A percentile compares a stretch with the other conserved stretches of the same genome.
phyloP scores from a whole-genome alignment of 495 filamentous ascomycete genomes.

The Mytilinidion resinicola region DNA sequence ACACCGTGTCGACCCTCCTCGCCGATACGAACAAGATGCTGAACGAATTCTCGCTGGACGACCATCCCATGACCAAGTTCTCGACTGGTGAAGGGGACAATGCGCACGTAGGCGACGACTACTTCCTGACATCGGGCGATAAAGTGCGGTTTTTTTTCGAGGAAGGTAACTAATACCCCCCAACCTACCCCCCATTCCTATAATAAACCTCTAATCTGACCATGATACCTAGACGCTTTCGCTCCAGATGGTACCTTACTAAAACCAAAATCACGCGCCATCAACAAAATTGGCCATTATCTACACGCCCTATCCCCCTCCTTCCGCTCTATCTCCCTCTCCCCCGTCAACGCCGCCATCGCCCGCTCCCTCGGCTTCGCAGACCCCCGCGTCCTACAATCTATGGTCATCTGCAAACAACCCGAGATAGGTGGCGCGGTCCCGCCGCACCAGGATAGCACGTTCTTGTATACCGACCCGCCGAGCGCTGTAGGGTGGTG shows the following conservation, averaged over 20 bases:
- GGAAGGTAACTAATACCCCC: slow-evolving; percentile 50
- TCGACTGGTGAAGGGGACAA: slow-evolving; percentile 60
- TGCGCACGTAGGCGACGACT: slow-evolving; percentile 82
- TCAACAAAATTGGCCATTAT: slow-evolving; percentile 97
- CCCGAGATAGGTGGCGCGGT: slow-evolving; percentile 90
- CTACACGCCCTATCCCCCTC: slow-evolving; percentile 69
- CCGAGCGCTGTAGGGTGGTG: slow-evolving; percentile 89
- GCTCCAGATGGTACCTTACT: slow-evolving; percentile 50
- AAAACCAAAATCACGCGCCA: slow-evolving; percentile 71
- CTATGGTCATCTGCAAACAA: slow-evolving; percentile 98
- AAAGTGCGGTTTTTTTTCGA: slow-evolving; percentile 98
- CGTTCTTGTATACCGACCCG: slow-evolving; percentile 87
- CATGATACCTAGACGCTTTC: slow-evolving; percentile 52
- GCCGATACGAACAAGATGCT: slow-evolving; percentile 68
- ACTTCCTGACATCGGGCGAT: slow-evolving; percentile 84
- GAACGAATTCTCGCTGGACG: slow-evolving; percentile 61
- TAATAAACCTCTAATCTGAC: neutral
- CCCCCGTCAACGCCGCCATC: slow-evolving; percentile 53
- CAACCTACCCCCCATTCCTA: neutral
- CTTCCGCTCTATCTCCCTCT: slow-evolving; percentile 58
- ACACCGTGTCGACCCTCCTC: slow-evolving; percentile 62
- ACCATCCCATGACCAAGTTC: slow-evolving; percentile 91
- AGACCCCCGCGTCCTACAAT: slow-evolving; percentile 75
- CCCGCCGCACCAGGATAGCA: slow-evolving; percentile 80
- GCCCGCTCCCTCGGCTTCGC: slow-evolving; percentile 64